Conservation (phyloP, 2,329 filamentous ascomycete species). For the Cercospora beticola region DNA sequence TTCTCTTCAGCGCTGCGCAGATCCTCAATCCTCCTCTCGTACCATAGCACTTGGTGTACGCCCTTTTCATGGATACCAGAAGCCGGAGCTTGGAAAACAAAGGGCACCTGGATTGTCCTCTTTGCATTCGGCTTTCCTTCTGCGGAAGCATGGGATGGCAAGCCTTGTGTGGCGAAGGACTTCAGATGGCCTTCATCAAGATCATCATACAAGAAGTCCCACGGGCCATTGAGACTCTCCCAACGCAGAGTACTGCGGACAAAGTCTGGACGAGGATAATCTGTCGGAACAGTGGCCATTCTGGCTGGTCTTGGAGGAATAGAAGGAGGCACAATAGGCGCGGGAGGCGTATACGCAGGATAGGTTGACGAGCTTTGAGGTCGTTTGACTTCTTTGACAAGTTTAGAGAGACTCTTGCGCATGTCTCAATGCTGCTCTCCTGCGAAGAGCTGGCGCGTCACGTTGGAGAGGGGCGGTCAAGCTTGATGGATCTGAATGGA, state of each 20-base stretch:
- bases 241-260: conserved; percentile 56
- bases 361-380: neutral
- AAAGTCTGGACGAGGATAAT: conserved; percentile 67
- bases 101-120: conserved; percentile 61
- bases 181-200: conserved; percentile 56
- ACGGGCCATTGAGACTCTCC: conserved; percentile 61
- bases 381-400: conserved; percentile 22
- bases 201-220: conserved; percentile 67
- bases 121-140: conserved; percentile 44
- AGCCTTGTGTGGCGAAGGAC: conserved; percentile 54
- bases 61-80: conserved; percentile 62
- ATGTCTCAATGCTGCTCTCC: conserved; percentile 8
- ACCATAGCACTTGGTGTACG: conserved; percentile 68
- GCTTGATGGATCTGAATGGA: neutral
- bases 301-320: conserved; percentile 12
- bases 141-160: conserved; percentile 45
- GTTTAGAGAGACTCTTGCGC: conserved; percentile 21
- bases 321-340: neutral
- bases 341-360: conserved; percentile 3
- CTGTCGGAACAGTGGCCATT: conserved; percentile 18
- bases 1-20: conserved; percentile 28
- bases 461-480: neutral
- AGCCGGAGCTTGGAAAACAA: conserved; percentile 63
- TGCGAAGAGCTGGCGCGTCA: neutral
- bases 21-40: conserved; percentile 49